Conservation (phyloP, 805 yeast genomes). For the Blastobotrys peoriensis region DNA sequence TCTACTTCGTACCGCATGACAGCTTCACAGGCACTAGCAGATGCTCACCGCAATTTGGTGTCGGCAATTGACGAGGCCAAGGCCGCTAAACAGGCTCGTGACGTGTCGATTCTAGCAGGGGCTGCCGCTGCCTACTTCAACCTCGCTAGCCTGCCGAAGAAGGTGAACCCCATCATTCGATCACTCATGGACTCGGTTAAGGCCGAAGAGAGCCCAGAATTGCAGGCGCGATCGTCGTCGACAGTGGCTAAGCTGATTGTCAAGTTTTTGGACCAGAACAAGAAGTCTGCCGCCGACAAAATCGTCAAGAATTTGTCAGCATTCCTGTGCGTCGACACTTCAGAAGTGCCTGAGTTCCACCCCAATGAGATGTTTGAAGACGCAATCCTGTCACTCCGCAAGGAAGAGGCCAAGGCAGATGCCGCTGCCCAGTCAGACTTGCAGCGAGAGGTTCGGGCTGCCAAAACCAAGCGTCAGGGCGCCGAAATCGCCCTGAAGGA, state of each 20-base stretch:
- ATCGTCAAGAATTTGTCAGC: slow-evolving; percentile 87
- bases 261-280: slow-evolving; percentile 51
- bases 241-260: slow-evolving; percentile 60
- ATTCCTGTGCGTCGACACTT: slow-evolving; percentile 88
- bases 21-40: slow-evolving; percentile 68
- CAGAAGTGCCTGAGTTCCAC: slow-evolving; percentile 89
- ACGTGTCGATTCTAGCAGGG: slow-evolving; percentile 59
- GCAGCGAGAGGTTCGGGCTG: slow-evolving; percentile 62
- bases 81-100: slow-evolving; percentile 37
- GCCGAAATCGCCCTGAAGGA: slow-evolving; percentile 64
- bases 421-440: slow-evolving; percentile 55
- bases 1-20: slow-evolving; percentile 65
- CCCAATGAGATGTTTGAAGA: slow-evolving; percentile 52
- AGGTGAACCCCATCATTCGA: slow-evolving; percentile 81
- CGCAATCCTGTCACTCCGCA: slow-evolving; percentile 63
- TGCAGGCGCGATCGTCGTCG: slow-evolving; percentile 67
- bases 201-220: slow-evolving; percentile 54
- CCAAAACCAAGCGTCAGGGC: slow-evolving; percentile 79
- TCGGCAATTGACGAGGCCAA: slow-evolving; percentile 66
- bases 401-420: slow-evolving; percentile 65
- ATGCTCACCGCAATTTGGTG: slow-evolving; percentile 62
- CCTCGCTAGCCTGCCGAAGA: slow-evolving; percentile 63
- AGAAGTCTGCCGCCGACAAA: slow-evolving; percentile 76
- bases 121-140: slow-evolving; percentile 70
- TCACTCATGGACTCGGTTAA: slow-evolving; percentile 91